Base-by-base conservation (phyloP, 192 early-diverging fungal genomes). In the Phlyctochytrium arcticum region DNA sequence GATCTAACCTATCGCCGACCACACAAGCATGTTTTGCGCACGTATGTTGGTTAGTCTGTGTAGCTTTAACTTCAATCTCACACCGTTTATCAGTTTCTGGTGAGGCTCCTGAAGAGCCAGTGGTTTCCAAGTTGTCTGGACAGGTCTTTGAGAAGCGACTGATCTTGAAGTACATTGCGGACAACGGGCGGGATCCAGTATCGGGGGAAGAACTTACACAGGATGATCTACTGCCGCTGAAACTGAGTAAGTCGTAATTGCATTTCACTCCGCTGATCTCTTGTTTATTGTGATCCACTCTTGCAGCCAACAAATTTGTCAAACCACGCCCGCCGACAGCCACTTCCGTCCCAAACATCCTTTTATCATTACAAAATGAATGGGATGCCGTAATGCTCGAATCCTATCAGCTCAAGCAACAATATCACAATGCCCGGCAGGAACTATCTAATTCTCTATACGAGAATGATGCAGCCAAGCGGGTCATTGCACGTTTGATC, bases 301-400 rank as follows among this genome's bases (percentile, higher is more conserved):
- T 33, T 7, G 6, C 30, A 66, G 67, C 70, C 53, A 67, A 34
- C 36, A 77, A 83, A 60, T 79, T 83, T 0, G 85, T 93, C 31
- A 88, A 85, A 55, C 96, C 96, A 23, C 88, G 92, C 19, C 92
- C 92, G 33, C 94, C 96, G 24, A 85, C 89, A 8, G 75, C 90
- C 63, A 95, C 91, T 31, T 98, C 95, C 19, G 85, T 99, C 34
- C 96, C 96, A 10, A 85, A 92, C 27, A 78, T 96, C 21, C 81
- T 99, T 15, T 77, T 85, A 8, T 80, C 87, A 2, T 85, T 99
- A 35, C 96, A 99, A 68, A 92, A 92, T 70, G 96, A 99, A 70
- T 99, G 91, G 90, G 96, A 99, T 64, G 80, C 91, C n/a, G 75
- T 92, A 15, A 93, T 97, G 80, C 80, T 99, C 26, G 96, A 99